Evolutionary conservation across 768 basidiomycete species (phyloP).

Genomic region (Leccinum ochraceum): DNA sequence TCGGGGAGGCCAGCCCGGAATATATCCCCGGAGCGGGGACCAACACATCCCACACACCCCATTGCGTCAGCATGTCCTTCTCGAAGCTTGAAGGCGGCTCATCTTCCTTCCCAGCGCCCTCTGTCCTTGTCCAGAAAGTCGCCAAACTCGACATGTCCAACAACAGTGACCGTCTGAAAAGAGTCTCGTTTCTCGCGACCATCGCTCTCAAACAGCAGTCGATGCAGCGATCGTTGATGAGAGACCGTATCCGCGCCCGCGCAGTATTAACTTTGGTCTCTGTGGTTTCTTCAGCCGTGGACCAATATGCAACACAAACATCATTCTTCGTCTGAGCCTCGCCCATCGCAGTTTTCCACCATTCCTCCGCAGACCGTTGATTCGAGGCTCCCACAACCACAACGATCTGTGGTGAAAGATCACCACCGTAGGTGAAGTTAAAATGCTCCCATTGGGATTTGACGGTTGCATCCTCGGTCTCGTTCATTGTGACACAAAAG

Average conservation of each 20-base stretch:
- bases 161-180: slow-evolving; percentile 14
- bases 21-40: not conserved
- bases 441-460: slow-evolving; percentile 31
- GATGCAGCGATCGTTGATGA: slow-evolving; percentile 26
- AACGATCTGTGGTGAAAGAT: slow-evolving; percentile 28
- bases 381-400: slow-evolving; percentile 21
- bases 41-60: slow-evolving; percentile 19
- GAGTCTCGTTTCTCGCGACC: slow-evolving; percentile 6
- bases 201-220: slow-evolving; percentile 17
- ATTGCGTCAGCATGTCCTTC: slow-evolving; percentile 20
- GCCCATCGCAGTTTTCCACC: slow-evolving; percentile 19
- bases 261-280: not conserved
- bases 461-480: not conserved
- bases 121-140: slow-evolving; percentile 11
- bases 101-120: slow-evolving; percentile 3
- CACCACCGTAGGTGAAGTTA: slow-evolving; percentile 26
- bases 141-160: slow-evolving; percentile 17
- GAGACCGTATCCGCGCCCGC: slow-evolving; percentile 8
- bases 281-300: not conserved
- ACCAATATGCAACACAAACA: slow-evolving; percentile 14
- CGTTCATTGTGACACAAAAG: slow-evolving; percentile 22
- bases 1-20: not conserved
- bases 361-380: slow-evolving; percentile 18
- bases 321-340: slow-evolving; percentile 3
- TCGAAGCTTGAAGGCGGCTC: not conserved